Evolutionary conservation across 2,329 filamentous ascomycete genomes (phyloP).

Genomic region (Cyphellophora attinorum): DNA sequence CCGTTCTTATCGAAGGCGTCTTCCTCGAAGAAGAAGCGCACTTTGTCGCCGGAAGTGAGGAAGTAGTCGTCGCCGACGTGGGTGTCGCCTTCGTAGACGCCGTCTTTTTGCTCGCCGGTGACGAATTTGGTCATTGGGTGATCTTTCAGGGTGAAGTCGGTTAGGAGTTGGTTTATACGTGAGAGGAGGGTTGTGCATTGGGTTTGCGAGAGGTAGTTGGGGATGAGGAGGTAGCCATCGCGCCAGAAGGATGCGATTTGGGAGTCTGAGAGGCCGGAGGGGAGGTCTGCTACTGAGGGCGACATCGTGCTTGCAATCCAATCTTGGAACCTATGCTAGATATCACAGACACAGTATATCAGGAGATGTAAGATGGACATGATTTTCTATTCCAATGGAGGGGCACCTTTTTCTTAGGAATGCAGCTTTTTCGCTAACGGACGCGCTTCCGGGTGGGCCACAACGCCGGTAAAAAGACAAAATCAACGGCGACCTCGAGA

Average conservation of each 20-base stretch:
- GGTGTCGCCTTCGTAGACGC: constrained; percentile 35
- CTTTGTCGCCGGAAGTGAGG: constrained; percentile 76
- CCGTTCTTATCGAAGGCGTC: constrained; percentile 59
- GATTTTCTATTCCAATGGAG: too few relatives aligned
- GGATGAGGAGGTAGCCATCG: constrained; percentile 86
- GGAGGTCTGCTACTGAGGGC: constrained; percentile 4
- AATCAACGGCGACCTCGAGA: too few relatives aligned
- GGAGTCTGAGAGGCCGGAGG: constrained; percentile 14
- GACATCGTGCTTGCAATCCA: too few relatives aligned
- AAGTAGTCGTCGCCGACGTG: constrained; percentile 97
- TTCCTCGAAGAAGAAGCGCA: constrained; percentile 96
- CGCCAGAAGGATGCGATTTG: constrained; percentile 41
- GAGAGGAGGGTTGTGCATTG: constrained; percentile 49
- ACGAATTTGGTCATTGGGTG: constrained; percentile 94
- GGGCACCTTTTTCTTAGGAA: too few relatives aligned
- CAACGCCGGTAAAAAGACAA: too few relatives aligned
- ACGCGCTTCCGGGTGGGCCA: too few relatives aligned
- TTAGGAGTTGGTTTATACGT: constrained; percentile 67
- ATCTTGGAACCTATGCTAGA: too few relatives aligned
- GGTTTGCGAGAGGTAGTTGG: constrained; percentile 51
- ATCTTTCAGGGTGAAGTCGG: constrained; percentile 64
- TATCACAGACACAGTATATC: too few relatives aligned
- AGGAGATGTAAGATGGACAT: too few relatives aligned
- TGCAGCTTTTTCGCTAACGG: too few relatives aligned
- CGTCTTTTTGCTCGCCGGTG: constrained; percentile 59